Percentiles rank a stretch among this genome's conserved stretches.
These are phyloP conservation scores for Platanthera zijinensis DNA, from an alignment of 106 monocot genomes.

Conservation along the genomic window DNA sequence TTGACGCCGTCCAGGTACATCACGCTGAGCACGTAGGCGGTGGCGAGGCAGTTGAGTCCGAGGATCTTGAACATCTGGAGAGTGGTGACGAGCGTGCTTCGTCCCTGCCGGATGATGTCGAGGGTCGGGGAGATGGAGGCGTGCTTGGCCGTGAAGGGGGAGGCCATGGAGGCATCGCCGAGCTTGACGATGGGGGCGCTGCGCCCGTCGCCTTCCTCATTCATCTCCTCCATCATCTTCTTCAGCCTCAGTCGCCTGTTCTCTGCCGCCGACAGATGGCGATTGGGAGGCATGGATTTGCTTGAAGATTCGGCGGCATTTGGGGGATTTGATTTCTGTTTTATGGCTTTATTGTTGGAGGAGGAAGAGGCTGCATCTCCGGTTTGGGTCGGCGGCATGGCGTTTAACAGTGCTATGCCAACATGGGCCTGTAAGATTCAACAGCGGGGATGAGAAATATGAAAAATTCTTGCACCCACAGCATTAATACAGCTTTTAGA, in stretches of 20 bases:
- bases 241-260: slow-evolving; percentile 62
- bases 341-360: slow-evolving; percentile 42
- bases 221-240: slow-evolving; percentile 90
- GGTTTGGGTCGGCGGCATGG: slow-evolving; percentile 48
- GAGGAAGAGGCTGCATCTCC: slow-evolving; percentile 44
- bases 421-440: slow-evolving; percentile 74
- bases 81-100: slow-evolving; percentile 95
- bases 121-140: slow-evolving; percentile 86
- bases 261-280: slow-evolving; percentile 74
- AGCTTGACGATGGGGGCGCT: slow-evolving; percentile 77
- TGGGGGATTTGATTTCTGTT: slow-evolving; percentile 37
- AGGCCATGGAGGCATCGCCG: slow-evolving; percentile 99
- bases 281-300: slow-evolving; percentile 27
- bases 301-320: slow-evolving; percentile 33
- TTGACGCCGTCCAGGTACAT: slow-evolving; percentile 99
- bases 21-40: slow-evolving; percentile 94
- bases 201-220: slow-evolving; percentile 81
- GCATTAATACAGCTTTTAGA: background rate
- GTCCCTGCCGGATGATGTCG: slow-evolving; percentile 92
- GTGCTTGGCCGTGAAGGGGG: slow-evolving; percentile 99
- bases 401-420: slow-evolving; percentile 93
- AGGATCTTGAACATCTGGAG: slow-evolving; percentile 99
- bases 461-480: background rate
- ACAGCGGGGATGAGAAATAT: background rate
- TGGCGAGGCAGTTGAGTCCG: slow-evolving; percentile 97